Evolutionary conservation across 805 yeast genomes (phyloP), one percentile per base, ranked within the genome.

Genomic region (Schwanniomyces yamadae): DNA sequence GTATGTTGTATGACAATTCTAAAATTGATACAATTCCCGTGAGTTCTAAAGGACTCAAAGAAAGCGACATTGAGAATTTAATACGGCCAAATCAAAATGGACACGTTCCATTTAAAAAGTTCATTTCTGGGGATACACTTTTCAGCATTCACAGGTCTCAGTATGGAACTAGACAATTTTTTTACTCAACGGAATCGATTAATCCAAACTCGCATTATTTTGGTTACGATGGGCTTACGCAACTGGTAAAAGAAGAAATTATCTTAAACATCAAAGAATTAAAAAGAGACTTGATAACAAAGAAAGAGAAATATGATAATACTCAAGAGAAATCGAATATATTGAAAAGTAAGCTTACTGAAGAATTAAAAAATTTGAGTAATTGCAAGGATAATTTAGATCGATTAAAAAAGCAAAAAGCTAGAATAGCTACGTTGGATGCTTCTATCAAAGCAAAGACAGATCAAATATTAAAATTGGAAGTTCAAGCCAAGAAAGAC

Each of bases 11-110:
- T 44, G 80, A 76, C 42, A 58, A 63, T 9, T 54, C 68, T 8
- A 62, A 64, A 35, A 69, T 73, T 29, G 58, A 63, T 24, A 55
- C 79, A 12, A 75, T 86, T 19, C 96, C 97, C 0, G 80, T 83
- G 5, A 53, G 85, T 0, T 57, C 63, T 11, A 60, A 54, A n/a
- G 73, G 70, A 2, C 53, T 82, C 24, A 48, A 68, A 7, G 59
- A 61, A 7, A 45, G 52, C 4, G 75, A 74, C 41, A 55, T 71
- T 6, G 60, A 64, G 12, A 44, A 35, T 28, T 56, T 72, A 36
- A 61, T 57, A 31, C 49, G 29, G n/a, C 70, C 66, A 4, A 61
- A 57, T 23, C 37, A 36, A 2, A 55, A 33, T 9, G 78, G 81
- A 3, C 57, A 56, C 6, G 54, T 76, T 1, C 59, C 67, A 1